These are phyloP conservation scores for Metschnikowia continentalis DNA, from an alignment of 805 yeast genomes.

Conservation along the genomic window DNA sequence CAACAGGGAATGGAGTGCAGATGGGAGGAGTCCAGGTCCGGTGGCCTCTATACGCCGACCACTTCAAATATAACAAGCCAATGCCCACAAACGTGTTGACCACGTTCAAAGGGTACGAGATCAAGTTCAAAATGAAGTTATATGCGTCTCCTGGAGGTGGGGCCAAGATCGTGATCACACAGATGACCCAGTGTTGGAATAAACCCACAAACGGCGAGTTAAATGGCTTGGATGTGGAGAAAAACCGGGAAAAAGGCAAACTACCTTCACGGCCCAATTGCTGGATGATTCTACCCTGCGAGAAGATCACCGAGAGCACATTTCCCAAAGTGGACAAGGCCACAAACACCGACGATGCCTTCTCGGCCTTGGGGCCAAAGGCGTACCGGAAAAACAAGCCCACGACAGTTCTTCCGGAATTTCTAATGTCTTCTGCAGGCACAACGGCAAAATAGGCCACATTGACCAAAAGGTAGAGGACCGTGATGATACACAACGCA, in stretches of 20 bases:
- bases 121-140: constrained; percentile 72
- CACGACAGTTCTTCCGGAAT: constrained; percentile 68
- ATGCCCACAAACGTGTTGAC: constrained; percentile 62
- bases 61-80: constrained; percentile 58
- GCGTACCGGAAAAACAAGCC: constrained; percentile 71
- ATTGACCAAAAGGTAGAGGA: constrained; percentile 71
- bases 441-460: constrained; percentile 82
- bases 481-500: constrained; percentile 56
- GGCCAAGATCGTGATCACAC: constrained; percentile 68
- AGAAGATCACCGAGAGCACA: constrained; percentile 72
- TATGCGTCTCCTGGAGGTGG: constrained; percentile 84
- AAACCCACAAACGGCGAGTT: constrained; percentile 70
- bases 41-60: constrained; percentile 46
- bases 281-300: constrained; percentile 79
- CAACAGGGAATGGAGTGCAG: constrained; percentile 60
- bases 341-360: constrained; percentile 73
- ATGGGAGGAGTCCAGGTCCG: constrained; percentile 69
- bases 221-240: constrained; percentile 69
- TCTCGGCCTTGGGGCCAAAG: constrained; percentile 65
- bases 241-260: constrained; percentile 67
- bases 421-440: constrained; percentile 54
- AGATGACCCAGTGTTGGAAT: constrained; percentile 71
- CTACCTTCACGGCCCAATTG: constrained; percentile 80
- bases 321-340: constrained; percentile 81
- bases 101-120: constrained; percentile 77